Percentiles rank a stretch among this genome's conserved stretches.
These are phyloP conservation scores for Earliella scabrosa DNA, from an alignment of 1,284 basidiomycete species.

Conservation along the genomic window DNA sequence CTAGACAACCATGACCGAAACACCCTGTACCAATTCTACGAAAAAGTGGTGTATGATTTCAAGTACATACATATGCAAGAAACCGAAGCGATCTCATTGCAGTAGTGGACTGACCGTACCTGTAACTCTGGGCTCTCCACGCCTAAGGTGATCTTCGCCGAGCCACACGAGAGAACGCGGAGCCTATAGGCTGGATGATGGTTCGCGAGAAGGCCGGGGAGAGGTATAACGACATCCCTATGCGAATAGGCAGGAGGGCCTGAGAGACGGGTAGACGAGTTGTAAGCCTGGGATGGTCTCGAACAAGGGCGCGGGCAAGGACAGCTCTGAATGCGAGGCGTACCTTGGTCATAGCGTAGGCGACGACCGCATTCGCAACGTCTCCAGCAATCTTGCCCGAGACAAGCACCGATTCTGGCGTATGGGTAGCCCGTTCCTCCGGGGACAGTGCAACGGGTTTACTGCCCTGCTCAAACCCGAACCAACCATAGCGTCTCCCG, in stretches of 20 bases:
- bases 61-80: no score
- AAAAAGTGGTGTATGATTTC: no score
- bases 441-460: conserved; percentile 16
- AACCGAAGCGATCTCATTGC: no score
- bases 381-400: conserved; percentile 59
- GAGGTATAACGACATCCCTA: conserved; percentile 21
- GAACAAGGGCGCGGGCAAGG: background rate
- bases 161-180: conserved; percentile 12
- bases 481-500: conserved; percentile 79
- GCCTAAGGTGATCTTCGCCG: conserved; percentile 11
- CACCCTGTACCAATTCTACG: no score
- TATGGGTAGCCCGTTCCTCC: background rate
- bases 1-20: no score
- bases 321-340: conserved; percentile 19
- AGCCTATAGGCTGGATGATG: conserved; percentile 16
- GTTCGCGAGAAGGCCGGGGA: conserved; percentile 21
- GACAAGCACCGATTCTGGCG: conserved; percentile 16
- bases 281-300: background rate
- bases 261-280: background rate
- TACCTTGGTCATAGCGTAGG: conserved; percentile 87
- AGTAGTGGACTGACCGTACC: no score
- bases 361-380: conserved; percentile 79
- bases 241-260: conserved; percentile 23
- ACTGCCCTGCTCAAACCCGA: conserved; percentile 73
- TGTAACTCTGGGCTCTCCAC: no score